Evolutionary conservation across 2,329 filamentous ascomycete genomes (phyloP), one percentile per base, ranked within the genome.

Genomic region (Colletotrichum sp.): DNA sequence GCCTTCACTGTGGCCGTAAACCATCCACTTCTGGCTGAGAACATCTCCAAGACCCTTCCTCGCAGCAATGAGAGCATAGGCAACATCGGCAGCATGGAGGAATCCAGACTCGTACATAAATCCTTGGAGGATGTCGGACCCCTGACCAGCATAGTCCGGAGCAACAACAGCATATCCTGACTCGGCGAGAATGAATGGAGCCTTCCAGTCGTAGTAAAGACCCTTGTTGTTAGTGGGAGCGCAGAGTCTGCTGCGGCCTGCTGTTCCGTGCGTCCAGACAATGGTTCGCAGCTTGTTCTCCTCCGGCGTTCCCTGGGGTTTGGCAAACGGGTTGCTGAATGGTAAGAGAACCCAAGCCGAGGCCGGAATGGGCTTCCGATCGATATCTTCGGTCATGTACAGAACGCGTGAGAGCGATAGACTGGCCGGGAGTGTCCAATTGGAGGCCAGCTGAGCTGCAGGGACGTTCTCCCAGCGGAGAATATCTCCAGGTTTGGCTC

Each of bases 181-280:
- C 4, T 77, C 26, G 0, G 78, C 80, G 55, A 79, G 72, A 22
- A 60, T 68, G 26, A 81, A 79, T 0, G 80, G 80, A 5, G 73
- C 80, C 44, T 77, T 9, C 77, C 77, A 81, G 44, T 75, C 75
- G 57, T 82, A 82, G 67, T 80, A 77, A 1, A 81, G 70, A 24
- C 71, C 66, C 32, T 77, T 77, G 68, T 80, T 72, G 71, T 82
- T 82, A 36, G 75, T 79, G 4, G 80, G 77, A 10, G 80, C 78
- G 36, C 80, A 82, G 4, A 75, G 66, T 4, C 79, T 78, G 7
- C 52, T 71, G 32, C 73, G 59, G 5, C 80, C 80, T 18, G 80
- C 78, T 2, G 80, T 81, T 1, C 80, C 80, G 62, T 82, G 80
- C 1, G 80, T 72, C 80, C 80, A 81, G 34, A 79, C 80, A 3